phyloP scores from a whole-genome alignment of 164 flowering plant genomes.

The Echeveria elegans region DNA sequence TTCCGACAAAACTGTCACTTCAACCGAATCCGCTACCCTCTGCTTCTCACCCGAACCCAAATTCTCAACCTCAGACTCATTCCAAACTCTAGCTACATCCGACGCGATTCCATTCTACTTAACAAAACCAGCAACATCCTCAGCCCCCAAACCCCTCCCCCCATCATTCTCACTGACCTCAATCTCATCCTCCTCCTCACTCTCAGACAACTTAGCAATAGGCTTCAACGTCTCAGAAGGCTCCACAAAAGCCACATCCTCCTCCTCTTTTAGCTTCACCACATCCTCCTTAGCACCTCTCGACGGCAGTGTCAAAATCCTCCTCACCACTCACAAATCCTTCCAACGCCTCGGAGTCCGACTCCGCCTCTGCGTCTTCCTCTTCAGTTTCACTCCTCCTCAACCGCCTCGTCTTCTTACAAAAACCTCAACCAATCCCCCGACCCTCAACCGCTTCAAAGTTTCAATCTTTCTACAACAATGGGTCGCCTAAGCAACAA shows the following conservation, averaged over 20 bases:
- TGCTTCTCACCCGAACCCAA: no score
- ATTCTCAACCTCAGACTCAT: slow-evolving; percentile 10
- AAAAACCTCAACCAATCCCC: background rate
- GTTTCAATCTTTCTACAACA: slow-evolving; percentile 14
- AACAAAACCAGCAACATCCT: slow-evolving; percentile 12
- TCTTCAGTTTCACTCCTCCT: no score
- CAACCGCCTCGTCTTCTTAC: no score
- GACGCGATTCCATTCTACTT: slow-evolving; percentile 6
- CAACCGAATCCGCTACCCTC: slow-evolving; percentile 4
- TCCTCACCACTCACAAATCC: no score
- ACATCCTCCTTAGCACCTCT: no score
- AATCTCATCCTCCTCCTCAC: slow-evolving; percentile 18
- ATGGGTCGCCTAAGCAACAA: slow-evolving; percentile 21
- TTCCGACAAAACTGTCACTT: slow-evolving; percentile 1
- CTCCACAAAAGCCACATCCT: slow-evolving; percentile 12
- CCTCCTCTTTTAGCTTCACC: no score
- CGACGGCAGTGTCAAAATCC: no score
- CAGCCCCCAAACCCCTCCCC: slow-evolving; percentile 21
- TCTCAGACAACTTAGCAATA: no score
- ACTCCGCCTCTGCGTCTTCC: no score
- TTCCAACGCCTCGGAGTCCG: no score
- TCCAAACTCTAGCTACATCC: slow-evolving; percentile 2
- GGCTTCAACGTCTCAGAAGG: slow-evolving; percentile 16
- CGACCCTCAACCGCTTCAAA: background rate
- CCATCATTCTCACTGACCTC: slow-evolving; percentile 3